A percentile compares a stretch with the other conserved stretches of the same genome.
phyloP scores from a whole-genome alignment of 2,329 filamentous ascomycete genomes.

The Didymosphaeria variabile region DNA sequence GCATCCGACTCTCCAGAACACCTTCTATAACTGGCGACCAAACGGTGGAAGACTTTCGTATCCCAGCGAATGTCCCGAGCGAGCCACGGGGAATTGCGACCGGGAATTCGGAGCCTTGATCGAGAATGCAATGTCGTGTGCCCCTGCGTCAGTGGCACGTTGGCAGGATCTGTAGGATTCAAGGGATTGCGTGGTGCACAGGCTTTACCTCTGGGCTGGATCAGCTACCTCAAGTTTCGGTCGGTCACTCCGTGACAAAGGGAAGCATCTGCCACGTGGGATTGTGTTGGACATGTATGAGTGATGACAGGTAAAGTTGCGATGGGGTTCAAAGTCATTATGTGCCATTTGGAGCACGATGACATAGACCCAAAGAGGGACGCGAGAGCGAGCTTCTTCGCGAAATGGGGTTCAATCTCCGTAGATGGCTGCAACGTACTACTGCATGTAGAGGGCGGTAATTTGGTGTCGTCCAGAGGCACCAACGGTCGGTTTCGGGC shows the following conservation, averaged over 20 bases:
- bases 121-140: background rate
- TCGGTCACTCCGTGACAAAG: background rate
- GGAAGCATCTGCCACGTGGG: background rate
- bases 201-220: conserved; percentile 1
- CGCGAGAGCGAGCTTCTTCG: background rate
- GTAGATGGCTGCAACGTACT: background rate
- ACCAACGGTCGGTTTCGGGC: background rate
- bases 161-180: conserved; percentile 14
- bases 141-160: conserved; percentile 6
- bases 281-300: background rate
- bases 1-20: background rate
- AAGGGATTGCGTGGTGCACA: conserved; percentile 1
- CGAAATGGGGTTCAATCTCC: background rate
- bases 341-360: background rate
- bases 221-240: conserved; percentile 1
- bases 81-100: conserved; percentile 4
- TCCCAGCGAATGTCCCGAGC: background rate
- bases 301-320: conserved; percentile 2
- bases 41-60: background rate
- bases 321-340: background rate
- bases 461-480: background rate
- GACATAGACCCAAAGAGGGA: background rate
- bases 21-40: too few species aligned
- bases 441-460: background rate
- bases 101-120: background rate